These are phyloP conservation scores for Pouteria glomerata DNA, from an alignment of 148 eudicot species.

Conservation along the genomic window DNA sequence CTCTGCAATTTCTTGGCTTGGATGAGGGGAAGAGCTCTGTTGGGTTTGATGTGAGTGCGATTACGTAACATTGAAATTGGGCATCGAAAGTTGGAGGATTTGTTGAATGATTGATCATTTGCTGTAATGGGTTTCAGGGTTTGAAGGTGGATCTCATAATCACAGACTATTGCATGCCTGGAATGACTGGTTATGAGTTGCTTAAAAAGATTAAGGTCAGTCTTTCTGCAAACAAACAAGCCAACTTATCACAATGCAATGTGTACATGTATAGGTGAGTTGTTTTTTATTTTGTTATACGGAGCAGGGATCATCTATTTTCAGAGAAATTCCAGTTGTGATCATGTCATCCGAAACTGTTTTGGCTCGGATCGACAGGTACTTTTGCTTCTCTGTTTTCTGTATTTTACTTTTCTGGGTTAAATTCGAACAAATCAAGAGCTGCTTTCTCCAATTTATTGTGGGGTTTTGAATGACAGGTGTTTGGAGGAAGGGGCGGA, in stretches of 20 bases:
- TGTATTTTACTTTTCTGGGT: no score
- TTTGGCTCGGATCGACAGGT: slow-evolving; percentile 54
- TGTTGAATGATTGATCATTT: background rate
- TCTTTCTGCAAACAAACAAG: no score
- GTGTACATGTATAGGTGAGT: no score
- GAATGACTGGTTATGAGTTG: slow-evolving; percentile 87
- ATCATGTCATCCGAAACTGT: slow-evolving; percentile 69
- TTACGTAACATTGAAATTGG: background rate
- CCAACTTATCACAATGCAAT: background rate
- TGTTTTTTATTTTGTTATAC: background rate
- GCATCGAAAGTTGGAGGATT: background rate
- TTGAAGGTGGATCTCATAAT: slow-evolving; percentile 80
- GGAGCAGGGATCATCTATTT: slow-evolving; percentile 40
- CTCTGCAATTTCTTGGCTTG: slow-evolving; percentile 67
- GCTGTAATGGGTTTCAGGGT: slow-evolving; percentile 26
- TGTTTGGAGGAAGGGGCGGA: slow-evolving; percentile 95
- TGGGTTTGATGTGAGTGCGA: slow-evolving; percentile 44
- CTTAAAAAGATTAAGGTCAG: slow-evolving; percentile 76
- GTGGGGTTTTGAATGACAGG: slow-evolving; percentile 25
- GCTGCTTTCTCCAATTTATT: no score
- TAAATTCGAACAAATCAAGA: no score
- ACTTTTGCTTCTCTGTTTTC: background rate
- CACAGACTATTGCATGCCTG: slow-evolving; percentile 96
- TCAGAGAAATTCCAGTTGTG: slow-evolving; percentile 58
- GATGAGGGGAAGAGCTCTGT: slow-evolving; percentile 50